Evolutionary conservation across 164 flowering plant genomes (phyloP).

Genomic region (Sedum album): DNA sequence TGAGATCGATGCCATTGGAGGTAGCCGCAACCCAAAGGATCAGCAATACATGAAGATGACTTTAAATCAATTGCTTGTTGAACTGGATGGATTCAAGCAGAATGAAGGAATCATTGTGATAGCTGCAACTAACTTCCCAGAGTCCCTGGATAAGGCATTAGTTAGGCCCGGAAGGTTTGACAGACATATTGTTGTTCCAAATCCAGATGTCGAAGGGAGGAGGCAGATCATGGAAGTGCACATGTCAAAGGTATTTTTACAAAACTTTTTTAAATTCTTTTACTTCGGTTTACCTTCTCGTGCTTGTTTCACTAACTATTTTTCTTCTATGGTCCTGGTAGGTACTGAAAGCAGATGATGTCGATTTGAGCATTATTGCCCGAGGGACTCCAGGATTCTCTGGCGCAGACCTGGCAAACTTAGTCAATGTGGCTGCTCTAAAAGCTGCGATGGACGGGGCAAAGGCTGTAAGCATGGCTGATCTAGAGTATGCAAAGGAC

Average conservation of each 20-base stretch:
- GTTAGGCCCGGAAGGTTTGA: too few species aligned
- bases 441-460: constrained; percentile 94
- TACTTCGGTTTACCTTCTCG: background rate
- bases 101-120: constrained; percentile 93
- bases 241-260: constrained; percentile 65
- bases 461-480: constrained; percentile 68
- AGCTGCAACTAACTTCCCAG: constrained; percentile 95
- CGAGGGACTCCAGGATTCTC: constrained; percentile 90
- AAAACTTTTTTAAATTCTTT: background rate
- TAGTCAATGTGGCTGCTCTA: constrained; percentile 85
- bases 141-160: constrained; percentile 87
- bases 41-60: constrained; percentile 98
- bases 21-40: too few species aligned
- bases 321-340: constrained; percentile 18
- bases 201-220: constrained; percentile 95
- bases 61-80: constrained; percentile 88
- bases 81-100: constrained; percentile 92
- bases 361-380: constrained; percentile 87
- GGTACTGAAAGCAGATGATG: too few species aligned
- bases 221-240: constrained; percentile 86
- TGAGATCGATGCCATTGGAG: too few species aligned
- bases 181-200: constrained; percentile 87
- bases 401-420: constrained; percentile 91
- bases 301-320: background rate
- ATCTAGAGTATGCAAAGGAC: constrained; percentile 85